Base-by-base conservation (phyloP, 2,329 filamentous ascomycete species). In the Clarireedia paspali region DNA sequence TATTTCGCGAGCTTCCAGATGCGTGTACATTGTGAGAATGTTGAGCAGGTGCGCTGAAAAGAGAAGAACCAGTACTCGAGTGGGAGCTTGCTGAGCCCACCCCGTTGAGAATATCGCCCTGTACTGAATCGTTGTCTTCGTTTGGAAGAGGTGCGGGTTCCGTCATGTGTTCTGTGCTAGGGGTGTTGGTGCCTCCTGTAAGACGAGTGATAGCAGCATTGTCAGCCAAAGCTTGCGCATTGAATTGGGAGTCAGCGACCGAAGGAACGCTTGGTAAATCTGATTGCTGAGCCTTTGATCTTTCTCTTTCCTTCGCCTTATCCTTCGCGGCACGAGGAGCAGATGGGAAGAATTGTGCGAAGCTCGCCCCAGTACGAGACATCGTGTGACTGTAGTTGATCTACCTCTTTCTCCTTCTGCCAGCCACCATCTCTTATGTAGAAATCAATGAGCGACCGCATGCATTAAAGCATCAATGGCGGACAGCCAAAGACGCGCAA, bases 331-430 rank as follows among this genome's bases (percentile, higher is more conserved):
- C 65, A 49, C 65, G 67, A 64, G 88, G 87, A 69, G 87, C 88
- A 70, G 86, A 83, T 65, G 87, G 88, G 73, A 91, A 91, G 80
- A 90, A 94, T 75, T 91, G 84, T 75, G 87, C 88, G 79, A 91
- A 91, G 75, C 85, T 85, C 77, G 87, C 85, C 73, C 78, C 77
- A 60, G 85, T 82, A 77, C 88, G 89, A 83, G 89, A 89, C 87
- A 88, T 89, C 75, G 76, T 84, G 78, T 69, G 54, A 63, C 62
- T 62, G 56, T 60, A 47, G 71, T 62, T 60, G 58, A 64, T 68
- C 65, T 69, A 68, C 63, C 66, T 62, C 64, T 55, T 56, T 60
- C 61, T 57, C 63, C 66, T 58, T 60, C 63, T 59, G 57, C 62
- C 62, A 62, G 63, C 62, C 66, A 67, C 63, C 66, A 66, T 68